These are phyloP conservation scores for Dovyalis caffra DNA, from an alignment of 345 rosid species.

Conservation along the genomic window DNA sequence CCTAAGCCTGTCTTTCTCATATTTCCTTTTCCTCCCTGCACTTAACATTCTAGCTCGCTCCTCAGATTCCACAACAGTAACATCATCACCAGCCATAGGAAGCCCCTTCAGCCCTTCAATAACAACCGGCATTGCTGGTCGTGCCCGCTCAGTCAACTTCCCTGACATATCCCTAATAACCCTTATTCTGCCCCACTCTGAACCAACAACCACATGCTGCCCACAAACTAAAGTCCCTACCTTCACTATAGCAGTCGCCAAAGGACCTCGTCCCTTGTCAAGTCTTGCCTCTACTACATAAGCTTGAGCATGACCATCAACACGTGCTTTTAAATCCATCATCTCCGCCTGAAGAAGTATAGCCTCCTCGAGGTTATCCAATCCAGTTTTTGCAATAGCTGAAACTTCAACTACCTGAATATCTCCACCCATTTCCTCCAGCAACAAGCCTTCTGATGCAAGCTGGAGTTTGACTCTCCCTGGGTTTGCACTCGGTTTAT, in stretches of 20 bases:
- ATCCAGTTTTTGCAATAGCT: slow-evolving; percentile 64
- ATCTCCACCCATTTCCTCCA: slow-evolving; percentile 93
- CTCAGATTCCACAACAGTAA: slow-evolving; percentile 80
- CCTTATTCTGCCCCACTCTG: slow-evolving; percentile 88
- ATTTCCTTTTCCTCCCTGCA: slow-evolving; percentile 72
- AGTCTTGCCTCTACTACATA: slow-evolving; percentile 96
- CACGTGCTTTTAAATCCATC: slow-evolving; percentile 80
- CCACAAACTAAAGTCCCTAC: slow-evolving; percentile 84
- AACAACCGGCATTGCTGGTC: slow-evolving; percentile 85
- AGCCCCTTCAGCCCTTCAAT: slow-evolving; percentile 94
- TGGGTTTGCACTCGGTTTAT: slow-evolving; percentile 78
- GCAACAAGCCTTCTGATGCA: slow-evolving; percentile 72
- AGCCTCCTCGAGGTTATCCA: slow-evolving; percentile 81
- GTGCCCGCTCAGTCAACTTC: slow-evolving; percentile 59
- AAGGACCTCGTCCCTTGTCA: slow-evolving; percentile 85
- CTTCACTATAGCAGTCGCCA: slow-evolving; percentile 84
- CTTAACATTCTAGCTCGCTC: slow-evolving; percentile 93
- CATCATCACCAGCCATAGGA: slow-evolving; percentile 97
- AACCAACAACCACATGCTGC: slow-evolving; percentile 79
- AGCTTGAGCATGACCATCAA: slow-evolving; percentile 95
- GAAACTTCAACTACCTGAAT: slow-evolving; percentile 92
- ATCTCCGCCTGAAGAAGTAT: slow-evolving; percentile 89
- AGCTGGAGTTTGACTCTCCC: slow-evolving; percentile 86
- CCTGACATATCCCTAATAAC: slow-evolving; percentile 77
- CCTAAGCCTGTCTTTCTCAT: slow-evolving; percentile 64